Conservation (phyloP, 345 rosid genomes). For the Heritiera littoralis region DNA sequence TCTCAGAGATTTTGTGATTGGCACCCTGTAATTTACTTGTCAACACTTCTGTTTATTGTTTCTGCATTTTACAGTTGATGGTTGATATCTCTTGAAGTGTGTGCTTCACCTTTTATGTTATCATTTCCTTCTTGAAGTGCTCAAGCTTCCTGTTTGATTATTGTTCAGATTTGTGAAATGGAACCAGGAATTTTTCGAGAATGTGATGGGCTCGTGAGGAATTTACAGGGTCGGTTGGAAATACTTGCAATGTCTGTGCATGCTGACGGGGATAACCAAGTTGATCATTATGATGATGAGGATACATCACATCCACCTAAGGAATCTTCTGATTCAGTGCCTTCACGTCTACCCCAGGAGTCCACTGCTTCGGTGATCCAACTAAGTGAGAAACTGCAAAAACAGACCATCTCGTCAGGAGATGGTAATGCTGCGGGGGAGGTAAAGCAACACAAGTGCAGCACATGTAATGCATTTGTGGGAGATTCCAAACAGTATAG, state of each 20-base stretch:
- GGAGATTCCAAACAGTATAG: constrained; percentile 85
- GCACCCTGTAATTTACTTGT: neutral
- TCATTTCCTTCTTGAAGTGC: neutral
- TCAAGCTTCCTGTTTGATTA: constrained; percentile 8
- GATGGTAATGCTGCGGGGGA: constrained; percentile 40
- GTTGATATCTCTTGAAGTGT: neutral
- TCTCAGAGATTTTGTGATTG: neutral
- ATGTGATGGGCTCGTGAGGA: constrained; percentile 78
- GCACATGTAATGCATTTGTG: constrained; percentile 73
- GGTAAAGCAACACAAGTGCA: constrained; percentile 74
- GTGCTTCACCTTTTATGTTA: neutral
- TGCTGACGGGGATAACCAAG: constrained; percentile 82
- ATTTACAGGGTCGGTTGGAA: constrained; percentile 79
- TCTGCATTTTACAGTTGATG: neutral
- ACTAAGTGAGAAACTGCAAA: constrained; percentile 25
- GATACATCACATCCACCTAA: constrained; percentile 41
- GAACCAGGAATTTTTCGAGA: constrained; percentile 83
- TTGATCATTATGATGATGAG: constrained; percentile 78
- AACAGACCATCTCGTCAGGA: constrained; percentile 49
- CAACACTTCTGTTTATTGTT: neutral
- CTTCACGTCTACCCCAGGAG: neutral
- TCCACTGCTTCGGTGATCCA: constrained; percentile 32
- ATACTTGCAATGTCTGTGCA: constrained; percentile 88
- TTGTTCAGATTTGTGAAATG: constrained; percentile 72
- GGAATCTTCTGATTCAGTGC: constrained; percentile 35